Evolutionary conservation across 2,329 filamentous ascomycete species (phyloP).

Genomic region (Talaromyces sp.): DNA sequence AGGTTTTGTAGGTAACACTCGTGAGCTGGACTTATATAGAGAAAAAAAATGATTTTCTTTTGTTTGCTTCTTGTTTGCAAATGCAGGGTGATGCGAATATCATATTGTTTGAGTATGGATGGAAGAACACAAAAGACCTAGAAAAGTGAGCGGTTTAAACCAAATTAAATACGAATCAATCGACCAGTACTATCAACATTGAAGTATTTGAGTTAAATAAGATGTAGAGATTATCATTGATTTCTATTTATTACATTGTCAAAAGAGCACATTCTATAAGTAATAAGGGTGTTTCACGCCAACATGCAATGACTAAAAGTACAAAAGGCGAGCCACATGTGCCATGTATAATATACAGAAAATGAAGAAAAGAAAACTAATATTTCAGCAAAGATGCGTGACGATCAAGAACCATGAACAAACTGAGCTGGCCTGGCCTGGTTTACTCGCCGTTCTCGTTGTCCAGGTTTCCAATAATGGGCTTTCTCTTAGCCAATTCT

Average conservation of each 20-base stretch:
- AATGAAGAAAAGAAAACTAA: neutral
- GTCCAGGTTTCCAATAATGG: constrained; percentile 37
- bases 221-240: neutral
- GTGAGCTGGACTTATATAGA: neutral
- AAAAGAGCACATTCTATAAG: neutral
- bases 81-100: neutral
- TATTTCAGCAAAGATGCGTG: neutral
- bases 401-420: neutral
- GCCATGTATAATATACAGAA: neutral
- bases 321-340: neutral
- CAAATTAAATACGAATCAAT: neutral
- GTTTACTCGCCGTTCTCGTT: constrained; percentile 22
- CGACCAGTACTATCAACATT: neutral
- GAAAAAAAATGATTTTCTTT: neutral
- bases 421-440: too few species aligned
- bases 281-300: neutral
- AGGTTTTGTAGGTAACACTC: neutral
- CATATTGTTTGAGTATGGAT: neutral
- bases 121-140: neutral
- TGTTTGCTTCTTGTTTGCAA: neutral
- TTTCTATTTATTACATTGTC: neutral
- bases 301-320: neutral
- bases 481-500: constrained; percentile 31
- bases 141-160: neutral
- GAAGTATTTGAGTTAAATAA: neutral